phyloP scores from a whole-genome alignment of 352 stramenopile genomes.

The Phytophthora aleatoria region DNA sequence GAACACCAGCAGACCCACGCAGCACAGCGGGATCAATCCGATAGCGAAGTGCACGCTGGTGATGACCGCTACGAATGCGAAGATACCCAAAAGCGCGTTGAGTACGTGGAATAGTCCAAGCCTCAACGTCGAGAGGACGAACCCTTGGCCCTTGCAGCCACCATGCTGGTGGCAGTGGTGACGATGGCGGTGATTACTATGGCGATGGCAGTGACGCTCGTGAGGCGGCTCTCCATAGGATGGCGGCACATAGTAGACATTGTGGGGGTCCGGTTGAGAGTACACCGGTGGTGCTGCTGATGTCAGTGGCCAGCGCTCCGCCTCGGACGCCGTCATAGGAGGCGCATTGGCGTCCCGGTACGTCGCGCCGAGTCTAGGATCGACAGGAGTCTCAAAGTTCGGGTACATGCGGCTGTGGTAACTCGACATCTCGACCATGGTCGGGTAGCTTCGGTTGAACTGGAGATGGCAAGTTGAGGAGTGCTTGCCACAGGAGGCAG shows the following conservation, averaged over 20 bases:
- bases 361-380: constrained; percentile 10
- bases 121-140: constrained; percentile 48
- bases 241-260: constrained; percentile 40
- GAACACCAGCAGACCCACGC: constrained; percentile 67
- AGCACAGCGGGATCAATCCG: constrained; percentile 64
- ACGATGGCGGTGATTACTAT: constrained; percentile 16
- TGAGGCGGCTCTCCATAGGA: constrained; percentile 18
- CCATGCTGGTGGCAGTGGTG: constrained; percentile 13
- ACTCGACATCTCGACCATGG: constrained; percentile 24
- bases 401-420: constrained; percentile 25
- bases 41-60: constrained; percentile 40
- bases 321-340: constrained; percentile 16
- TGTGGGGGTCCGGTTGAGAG: constrained; percentile 19
- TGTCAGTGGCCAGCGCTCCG: constrained; percentile 30
- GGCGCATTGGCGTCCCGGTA: constrained; percentile 15
- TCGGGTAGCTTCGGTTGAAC: constrained; percentile 1
- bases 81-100: constrained; percentile 62
- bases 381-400: constrained; percentile 18
- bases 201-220: constrained; percentile 31
- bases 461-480: constrained; percentile 11
- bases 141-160: constrained; percentile 24
- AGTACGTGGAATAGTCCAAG: constrained; percentile 64
- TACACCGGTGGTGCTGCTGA: constrained; percentile 13
- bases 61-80: constrained; percentile 53
- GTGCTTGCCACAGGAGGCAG: not conserved